phyloP scores from a whole-genome alignment of 805 yeast species.

The Lachancea waltii region DNA sequence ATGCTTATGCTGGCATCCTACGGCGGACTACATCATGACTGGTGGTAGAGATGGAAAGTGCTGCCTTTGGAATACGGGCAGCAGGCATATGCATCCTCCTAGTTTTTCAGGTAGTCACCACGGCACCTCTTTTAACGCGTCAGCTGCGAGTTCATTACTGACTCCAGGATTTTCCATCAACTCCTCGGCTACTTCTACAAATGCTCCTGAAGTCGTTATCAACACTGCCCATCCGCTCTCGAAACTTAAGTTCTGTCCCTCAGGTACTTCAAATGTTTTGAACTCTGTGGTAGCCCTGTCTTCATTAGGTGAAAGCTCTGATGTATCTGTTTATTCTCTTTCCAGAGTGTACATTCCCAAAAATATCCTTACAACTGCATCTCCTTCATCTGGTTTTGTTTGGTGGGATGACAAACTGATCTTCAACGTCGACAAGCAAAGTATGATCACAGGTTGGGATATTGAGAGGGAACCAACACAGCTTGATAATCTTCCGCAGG shows the following conservation, averaged over 20 bases:
- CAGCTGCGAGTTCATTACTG: background rate
- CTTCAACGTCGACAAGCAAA: slow-evolving; percentile 31
- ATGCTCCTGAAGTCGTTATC: slow-evolving; percentile 62
- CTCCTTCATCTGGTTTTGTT: slow-evolving; percentile 30
- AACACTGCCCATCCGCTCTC: slow-evolving; percentile 73
- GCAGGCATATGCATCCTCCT: slow-evolving; percentile 10
- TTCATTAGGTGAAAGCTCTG: slow-evolving; percentile 62
- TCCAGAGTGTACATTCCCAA: slow-evolving; percentile 68
- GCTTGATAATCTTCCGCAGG: slow-evolving; percentile 26
- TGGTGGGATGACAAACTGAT: slow-evolving; percentile 32
- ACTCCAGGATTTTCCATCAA: slow-evolving; percentile 7
- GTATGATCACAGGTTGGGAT: slow-evolving; percentile 31
- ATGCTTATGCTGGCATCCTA: slow-evolving; percentile 84
- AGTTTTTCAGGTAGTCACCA: slow-evolving; percentile 6
- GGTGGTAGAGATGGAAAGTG: slow-evolving; percentile 81
- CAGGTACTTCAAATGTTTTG: slow-evolving; percentile 33
- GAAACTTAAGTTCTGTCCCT: slow-evolving; percentile 36
- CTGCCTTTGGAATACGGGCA: slow-evolving; percentile 33
- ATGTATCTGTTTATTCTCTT: slow-evolving; percentile 62
- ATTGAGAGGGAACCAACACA: slow-evolving; percentile 28
- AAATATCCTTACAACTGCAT: slow-evolving; percentile 32
- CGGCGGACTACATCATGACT: slow-evolving; percentile 69
- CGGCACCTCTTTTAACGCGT: background rate
- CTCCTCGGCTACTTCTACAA: slow-evolving; percentile 5
- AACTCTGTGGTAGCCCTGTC: slow-evolving; percentile 69